Conservation (phyloP, 2,329 filamentous ascomycete species). For the Dactylellina parvicollis region DNA sequence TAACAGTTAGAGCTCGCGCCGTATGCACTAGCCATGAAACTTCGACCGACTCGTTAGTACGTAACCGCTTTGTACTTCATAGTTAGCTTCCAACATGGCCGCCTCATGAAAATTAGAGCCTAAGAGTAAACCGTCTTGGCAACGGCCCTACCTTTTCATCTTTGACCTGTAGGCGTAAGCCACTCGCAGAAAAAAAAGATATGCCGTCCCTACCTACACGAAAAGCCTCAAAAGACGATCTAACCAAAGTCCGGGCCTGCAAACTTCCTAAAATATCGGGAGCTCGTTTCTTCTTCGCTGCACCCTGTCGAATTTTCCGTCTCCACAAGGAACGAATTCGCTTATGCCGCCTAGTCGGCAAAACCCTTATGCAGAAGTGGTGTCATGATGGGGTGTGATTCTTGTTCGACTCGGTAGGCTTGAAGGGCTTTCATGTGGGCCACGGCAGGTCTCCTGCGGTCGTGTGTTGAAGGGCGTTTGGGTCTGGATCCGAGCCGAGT, state of each 20-base stretch:
- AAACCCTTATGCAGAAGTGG: constrained; percentile 46
- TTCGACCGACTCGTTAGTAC: not conserved
- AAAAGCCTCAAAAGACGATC: not conserved
- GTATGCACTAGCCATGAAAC: not conserved
- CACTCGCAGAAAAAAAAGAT: not conserved
- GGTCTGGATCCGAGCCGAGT: constrained; percentile 21
- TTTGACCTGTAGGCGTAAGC: not conserved
- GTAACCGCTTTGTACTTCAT: not conserved
- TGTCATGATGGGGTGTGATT: constrained; percentile 34
- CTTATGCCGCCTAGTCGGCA: constrained; percentile 35
- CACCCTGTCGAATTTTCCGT: constrained; percentile 6
- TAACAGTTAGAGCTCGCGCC: not conserved
- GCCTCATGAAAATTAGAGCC: no score
- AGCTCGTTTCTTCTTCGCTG: constrained; percentile 1
- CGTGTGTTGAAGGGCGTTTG: constrained; percentile 23
- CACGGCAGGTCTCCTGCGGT: constrained; percentile 23
- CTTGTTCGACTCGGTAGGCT: not conserved
- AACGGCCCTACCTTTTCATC: constrained; percentile 25
- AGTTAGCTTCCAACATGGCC: not conserved
- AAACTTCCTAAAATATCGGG: constrained; percentile 1
- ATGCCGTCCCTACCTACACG: not conserved
- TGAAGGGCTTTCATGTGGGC: constrained; percentile 1
- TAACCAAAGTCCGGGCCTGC: not conserved
- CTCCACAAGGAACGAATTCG: constrained; percentile 34
- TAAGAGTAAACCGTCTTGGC: constrained; percentile 30